Base-by-base conservation (phyloP, 1,139 yeast species). In the Scheffersomyces insectosa region DNA sequence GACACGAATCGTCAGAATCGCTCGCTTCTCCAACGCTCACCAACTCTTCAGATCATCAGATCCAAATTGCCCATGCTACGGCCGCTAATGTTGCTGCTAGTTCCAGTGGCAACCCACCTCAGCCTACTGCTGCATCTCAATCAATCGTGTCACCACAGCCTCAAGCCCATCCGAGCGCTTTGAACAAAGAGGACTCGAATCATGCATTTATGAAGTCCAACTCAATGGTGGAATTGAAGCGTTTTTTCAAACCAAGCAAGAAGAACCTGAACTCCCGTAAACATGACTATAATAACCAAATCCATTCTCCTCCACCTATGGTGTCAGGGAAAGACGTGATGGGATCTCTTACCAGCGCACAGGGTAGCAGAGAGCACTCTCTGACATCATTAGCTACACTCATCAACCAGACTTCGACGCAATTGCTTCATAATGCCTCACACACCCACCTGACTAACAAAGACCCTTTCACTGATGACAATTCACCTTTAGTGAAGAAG, bases 401-500 rank as follows among this genome's bases (percentile, higher is more conserved):
- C 27, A 74, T 74, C 44, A 73, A 72, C 54, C 77, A 73, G 49
- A 74, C 79, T 1, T 70, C 75, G 2, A 51, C 66, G 6, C 79
- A 74, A 52, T 62, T 74, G 34, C 65, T 74, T 35, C 71, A 70
- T 39, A 67, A 65, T 50, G 73, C 75, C 3, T 61, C 73, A 14
- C 65, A 63, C 40, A 57, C 55, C 32, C 53, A 42, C 39, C 46
- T 56, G 25, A 60, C 55, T 51, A 57, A 53, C 40, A 66, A 66
- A 50, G 75, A 73, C 48, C 78, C 78, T 0, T 72, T 72, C 49
- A 70, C 76, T 9, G 78, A 72, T 47, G 78, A 72, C 46, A 86
- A 82, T 50, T 77, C 86, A n/a, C 80, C 83, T 2, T 71, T 88
- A 46, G 86, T 83, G 20, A 86, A 85, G 54, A 88, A 91, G 61